Evolutionary conservation across 1,284 basidiomycete species (phyloP).

Genomic region (Xanthoconium separans): DNA sequence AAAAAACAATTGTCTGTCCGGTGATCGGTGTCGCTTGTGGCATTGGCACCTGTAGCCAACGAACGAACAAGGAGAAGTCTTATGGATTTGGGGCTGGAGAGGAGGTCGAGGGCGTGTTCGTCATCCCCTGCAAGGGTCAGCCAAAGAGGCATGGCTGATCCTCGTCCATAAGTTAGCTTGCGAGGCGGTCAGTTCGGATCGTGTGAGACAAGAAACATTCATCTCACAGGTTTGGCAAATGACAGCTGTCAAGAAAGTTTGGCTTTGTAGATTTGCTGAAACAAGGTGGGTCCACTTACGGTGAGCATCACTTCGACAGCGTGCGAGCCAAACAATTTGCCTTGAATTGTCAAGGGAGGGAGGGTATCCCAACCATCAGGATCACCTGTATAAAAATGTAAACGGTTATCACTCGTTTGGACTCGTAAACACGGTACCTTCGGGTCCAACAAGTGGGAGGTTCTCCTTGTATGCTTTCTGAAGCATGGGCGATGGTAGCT

Average conservation of each 20-base stretch:
- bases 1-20: constrained; percentile 45
- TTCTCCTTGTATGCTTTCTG: constrained; percentile 46
- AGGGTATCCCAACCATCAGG: constrained; percentile 49
- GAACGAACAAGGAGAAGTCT: constrained; percentile 36
- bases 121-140: constrained; percentile 45
- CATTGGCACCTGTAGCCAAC: constrained; percentile 21
- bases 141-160: constrained; percentile 49
- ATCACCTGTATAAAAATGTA: constrained; percentile 30
- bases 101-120: constrained; percentile 49
- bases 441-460: constrained; percentile 42
- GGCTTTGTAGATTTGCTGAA: not conserved
- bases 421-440: constrained; percentile 18
- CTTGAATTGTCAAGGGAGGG: constrained; percentile 38
- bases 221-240: constrained; percentile 54
- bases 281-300: constrained; percentile 34
- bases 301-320: constrained; percentile 38
- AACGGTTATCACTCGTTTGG: not conserved
- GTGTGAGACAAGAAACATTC: not conserved
- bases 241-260: constrained; percentile 40
- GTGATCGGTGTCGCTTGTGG: constrained; percentile 36
- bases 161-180: constrained; percentile 49
- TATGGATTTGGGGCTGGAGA: constrained; percentile 41
- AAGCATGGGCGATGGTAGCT: constrained; percentile 45
- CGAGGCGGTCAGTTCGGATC: not conserved
- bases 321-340: constrained; percentile 44